phyloP scores from a whole-genome alignment of 2,329 filamentous ascomycete species.

The Zymoseptoria crescenta region DNA sequence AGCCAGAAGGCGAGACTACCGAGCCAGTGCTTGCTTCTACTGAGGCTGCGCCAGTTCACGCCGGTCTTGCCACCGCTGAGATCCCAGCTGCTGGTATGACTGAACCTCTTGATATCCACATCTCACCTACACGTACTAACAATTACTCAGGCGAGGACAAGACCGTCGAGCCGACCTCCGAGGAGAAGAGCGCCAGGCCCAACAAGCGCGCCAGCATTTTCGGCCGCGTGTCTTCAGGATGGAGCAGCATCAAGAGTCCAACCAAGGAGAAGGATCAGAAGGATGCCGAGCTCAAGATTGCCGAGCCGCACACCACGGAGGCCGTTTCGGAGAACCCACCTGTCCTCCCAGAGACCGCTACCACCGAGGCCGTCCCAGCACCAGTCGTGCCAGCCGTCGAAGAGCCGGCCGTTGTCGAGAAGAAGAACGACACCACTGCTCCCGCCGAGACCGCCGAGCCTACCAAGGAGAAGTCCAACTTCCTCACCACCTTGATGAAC shows the following conservation, averaged over 20 bases:
- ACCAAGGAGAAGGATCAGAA: conserved; percentile 63
- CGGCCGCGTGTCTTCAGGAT: conserved; percentile 50
- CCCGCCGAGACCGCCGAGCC: conserved; percentile 31
- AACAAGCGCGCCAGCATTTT: conserved; percentile 84
- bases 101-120: not conserved
- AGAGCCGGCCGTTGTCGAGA: conserved; percentile 30
- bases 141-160: conserved; percentile 28
- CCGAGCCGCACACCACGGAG: conserved; percentile 41
- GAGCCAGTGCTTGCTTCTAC: conserved; percentile 15
- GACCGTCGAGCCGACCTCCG: conserved; percentile 42
- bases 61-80: conserved; percentile 21
- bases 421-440: conserved; percentile 34
- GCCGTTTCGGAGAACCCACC: conserved; percentile 34
- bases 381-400: conserved; percentile 30
- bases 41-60: conserved; percentile 33
- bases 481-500: conserved; percentile 29
- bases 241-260: conserved; percentile 50
- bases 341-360: conserved; percentile 32
- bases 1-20: conserved; percentile 31
- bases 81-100: conserved; percentile 21
- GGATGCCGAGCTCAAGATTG: conserved; percentile 54
- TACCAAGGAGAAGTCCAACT: conserved; percentile 30
- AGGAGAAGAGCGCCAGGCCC: conserved; percentile 52
- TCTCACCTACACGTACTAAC: conserved; percentile 15
- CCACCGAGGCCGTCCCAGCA: conserved; percentile 33